Percentiles rank a stretch among this genome's conserved stretches.
These are phyloP conservation scores for Leptographium flavum DNA, from an alignment of 2,329 filamentous ascomycete genomes.

Conservation along the genomic window DNA sequence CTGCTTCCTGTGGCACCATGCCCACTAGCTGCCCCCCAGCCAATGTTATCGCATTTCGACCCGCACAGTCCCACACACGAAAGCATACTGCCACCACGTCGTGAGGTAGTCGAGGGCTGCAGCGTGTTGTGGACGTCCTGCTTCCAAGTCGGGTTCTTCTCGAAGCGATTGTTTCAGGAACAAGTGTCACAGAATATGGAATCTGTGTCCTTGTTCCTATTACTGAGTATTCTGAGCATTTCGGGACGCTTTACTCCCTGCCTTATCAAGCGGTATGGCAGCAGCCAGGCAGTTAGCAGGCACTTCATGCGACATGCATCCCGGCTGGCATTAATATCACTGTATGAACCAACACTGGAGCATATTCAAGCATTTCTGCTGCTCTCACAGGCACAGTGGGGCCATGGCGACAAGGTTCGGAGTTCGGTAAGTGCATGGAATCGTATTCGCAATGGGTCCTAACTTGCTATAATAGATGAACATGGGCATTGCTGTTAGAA, in stretches of 20 bases:
- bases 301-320: slow-evolving; percentile 13
- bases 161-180: slow-evolving; percentile 16
- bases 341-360: slow-evolving; percentile 16
- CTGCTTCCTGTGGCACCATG: too few relatives aligned
- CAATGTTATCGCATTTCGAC: too few relatives aligned
- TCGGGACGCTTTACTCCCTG: slow-evolving; percentile 6
- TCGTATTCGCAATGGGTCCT: too few relatives aligned
- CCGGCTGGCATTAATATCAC: slow-evolving; percentile 10
- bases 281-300: slow-evolving; percentile 5
- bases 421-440: slow-evolving; percentile 14
- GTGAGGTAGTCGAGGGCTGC: slow-evolving; percentile 14
- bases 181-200: slow-evolving; percentile 8
- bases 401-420: slow-evolving; percentile 17
- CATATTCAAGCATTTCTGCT: slow-evolving; percentile 17
- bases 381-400: slow-evolving; percentile 19
- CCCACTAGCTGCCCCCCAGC: too few relatives aligned
- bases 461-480: slow-evolving; percentile 9
- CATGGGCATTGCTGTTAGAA: slow-evolving; percentile 8
- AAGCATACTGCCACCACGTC: slow-evolving; percentile 2
- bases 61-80: too few relatives aligned
- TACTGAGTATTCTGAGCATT: slow-evolving; percentile 5
- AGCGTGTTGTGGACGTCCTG: slow-evolving; percentile 14
- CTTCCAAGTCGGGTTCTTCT: slow-evolving; percentile 17
- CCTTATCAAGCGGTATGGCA: slow-evolving; percentile 11
- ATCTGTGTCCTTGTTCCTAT: slow-evolving; percentile 12